phyloP scores from a whole-genome alignment of 371 early-diverging fungal species.

The Haplosporangium sp. region DNA sequence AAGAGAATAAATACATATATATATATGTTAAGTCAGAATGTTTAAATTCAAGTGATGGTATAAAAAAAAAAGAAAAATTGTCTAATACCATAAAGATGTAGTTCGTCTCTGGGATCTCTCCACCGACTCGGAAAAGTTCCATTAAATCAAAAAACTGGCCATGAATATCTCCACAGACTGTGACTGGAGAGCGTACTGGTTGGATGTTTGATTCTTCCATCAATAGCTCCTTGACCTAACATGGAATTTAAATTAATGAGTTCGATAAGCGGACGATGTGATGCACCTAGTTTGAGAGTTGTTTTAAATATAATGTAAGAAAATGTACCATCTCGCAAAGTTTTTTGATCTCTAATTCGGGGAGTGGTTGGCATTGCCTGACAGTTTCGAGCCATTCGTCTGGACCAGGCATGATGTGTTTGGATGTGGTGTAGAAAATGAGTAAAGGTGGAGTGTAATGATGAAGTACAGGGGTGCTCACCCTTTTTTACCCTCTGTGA shows the following conservation, averaged over 20 bases:
- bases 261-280: background rate
- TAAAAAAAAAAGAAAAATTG: background rate
- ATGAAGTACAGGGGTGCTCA: background rate
- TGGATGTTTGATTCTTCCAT: slow-evolving; percentile 97
- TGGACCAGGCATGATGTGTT: slow-evolving; percentile 71
- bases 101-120: slow-evolving; percentile 96
- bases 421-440: background rate
- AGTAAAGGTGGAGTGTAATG: background rate
- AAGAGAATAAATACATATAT: background rate
- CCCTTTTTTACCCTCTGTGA: too few species aligned
- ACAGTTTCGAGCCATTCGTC: slow-evolving; percentile 94
- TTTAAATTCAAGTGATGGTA: background rate
- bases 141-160: slow-evolving; percentile 99
- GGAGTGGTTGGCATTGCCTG: slow-evolving; percentile 90
- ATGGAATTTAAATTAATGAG: background rate
- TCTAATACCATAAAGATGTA: slow-evolving; percentile 95
- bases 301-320: background rate
- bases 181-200: slow-evolving; percentile 95
- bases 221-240: slow-evolving; percentile 90
- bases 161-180: slow-evolving; percentile 98
- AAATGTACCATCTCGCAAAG: slow-evolving; percentile 92
- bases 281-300: background rate
- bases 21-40: background rate
- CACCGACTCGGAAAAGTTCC: slow-evolving; percentile 98
- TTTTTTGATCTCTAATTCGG: slow-evolving; percentile 94